Base-by-base conservation (phyloP, 2,329 filamentous ascomycete species). In the Talaromyces amestolkiae region DNA sequence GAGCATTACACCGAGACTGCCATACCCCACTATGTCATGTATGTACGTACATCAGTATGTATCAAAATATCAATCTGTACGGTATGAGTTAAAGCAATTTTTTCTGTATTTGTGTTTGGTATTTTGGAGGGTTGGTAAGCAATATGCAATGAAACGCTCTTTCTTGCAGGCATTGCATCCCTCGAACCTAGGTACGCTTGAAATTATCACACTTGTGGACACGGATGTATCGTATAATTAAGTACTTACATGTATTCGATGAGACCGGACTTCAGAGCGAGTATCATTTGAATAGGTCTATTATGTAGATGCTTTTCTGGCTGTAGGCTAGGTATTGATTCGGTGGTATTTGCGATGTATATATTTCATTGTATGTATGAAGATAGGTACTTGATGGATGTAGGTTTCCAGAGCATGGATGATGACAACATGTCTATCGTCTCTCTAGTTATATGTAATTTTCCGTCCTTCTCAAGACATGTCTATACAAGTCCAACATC, bases 401-500 rank as follows among this genome's bases (percentile, higher is more conserved):
- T 19, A n/a, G n/a, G 2, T 53, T 53, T 33, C 3, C 19, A 33
- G 7, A 15, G 47, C 13, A 9, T 51, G 22, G 22, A 51, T 27
- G 1, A n/a, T 53, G 19, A 2, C n/a, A 24, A 2, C n/a, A 24
- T 15, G 53, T 56, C 53, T 37, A 22, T 22, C 3, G 11, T n/a
- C 19, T 56, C 47, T 31, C 4, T 31, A 31, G 6, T 31, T 61
- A 61, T 35, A 61, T 51, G 5, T 37, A 27, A 13, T 61, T 33
- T 7, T 9, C 45, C 7, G 45, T 31, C 15, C 59, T 27, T 31
- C 33, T 17, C 45, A 61, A 24, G 35, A 61, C 33, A n/a, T 51
- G 13, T 41, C n/a, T 61, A n/a, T 61, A 61, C 31, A 53, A 22
- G 2, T 37, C 43, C 15, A 61, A n/a, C 59, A 61, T 61, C 19